These are phyloP conservation scores for Komagataella kurtzmanii DNA, from an alignment of 805 yeast species.

Conservation along the genomic window DNA sequence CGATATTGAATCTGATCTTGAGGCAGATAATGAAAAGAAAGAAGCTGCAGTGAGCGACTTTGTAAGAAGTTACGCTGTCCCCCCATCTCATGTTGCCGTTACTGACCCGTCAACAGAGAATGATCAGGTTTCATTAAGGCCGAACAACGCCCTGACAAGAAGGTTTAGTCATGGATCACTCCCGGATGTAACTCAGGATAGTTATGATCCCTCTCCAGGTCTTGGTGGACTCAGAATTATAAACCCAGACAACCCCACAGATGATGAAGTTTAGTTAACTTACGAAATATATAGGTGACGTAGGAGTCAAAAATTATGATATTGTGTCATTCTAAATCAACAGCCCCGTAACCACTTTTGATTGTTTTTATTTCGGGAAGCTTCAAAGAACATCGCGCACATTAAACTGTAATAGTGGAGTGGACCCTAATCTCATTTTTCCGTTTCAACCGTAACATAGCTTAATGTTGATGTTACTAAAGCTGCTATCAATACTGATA, in stretches of 20 bases:
- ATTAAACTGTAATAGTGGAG: neutral
- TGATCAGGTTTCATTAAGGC: constrained; percentile 6
- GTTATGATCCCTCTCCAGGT: neutral
- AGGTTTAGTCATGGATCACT: constrained; percentile 20
- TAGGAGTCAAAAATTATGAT: neutral
- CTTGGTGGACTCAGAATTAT: constrained; percentile 13
- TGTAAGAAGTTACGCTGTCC: constrained; percentile 1
- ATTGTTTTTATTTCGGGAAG: neutral
- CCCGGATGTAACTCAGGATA: constrained; percentile 20
- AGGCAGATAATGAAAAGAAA: constrained; percentile 9
- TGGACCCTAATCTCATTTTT: neutral
- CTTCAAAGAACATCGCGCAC: neutral
- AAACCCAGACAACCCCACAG: constrained; percentile 15
- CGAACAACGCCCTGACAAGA: constrained; percentile 11
- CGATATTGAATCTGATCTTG: constrained; percentile 5
- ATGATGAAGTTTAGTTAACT: constrained; percentile 1
- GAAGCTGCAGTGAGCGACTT: neutral
- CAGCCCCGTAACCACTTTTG: no score
- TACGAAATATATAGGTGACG: neutral
- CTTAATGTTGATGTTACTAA: neutral
- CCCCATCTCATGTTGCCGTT: neutral
- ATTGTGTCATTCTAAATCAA: neutral
- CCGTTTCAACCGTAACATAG: neutral
- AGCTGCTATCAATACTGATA: neutral
- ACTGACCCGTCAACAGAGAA: neutral